Evolutionary conservation across 2,329 filamentous ascomycete genomes (phyloP), one percentile per base, ranked within the genome.

Genomic region (Colletotrichum aenigma): DNA sequence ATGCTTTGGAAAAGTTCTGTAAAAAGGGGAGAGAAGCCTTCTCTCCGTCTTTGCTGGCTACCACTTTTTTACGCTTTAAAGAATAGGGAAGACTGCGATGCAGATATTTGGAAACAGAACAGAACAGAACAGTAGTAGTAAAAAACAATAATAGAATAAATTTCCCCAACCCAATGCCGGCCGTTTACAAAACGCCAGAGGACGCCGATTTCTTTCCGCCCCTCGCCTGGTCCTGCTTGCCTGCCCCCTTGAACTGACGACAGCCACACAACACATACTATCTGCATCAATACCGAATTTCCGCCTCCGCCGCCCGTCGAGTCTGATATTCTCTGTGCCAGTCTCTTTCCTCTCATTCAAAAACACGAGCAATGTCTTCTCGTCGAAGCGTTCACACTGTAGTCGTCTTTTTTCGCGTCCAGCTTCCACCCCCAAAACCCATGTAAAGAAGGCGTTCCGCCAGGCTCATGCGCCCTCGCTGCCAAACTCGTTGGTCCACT

Each of bases 401-500:
- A 21, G 43, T 52, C 34, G 61, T 65, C 61, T 34, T 65, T 43
- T 52, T 52, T 52, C n/a, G 43, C n/a, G 12, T 13, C 36, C 64
- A 52, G n/a, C 64, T 66, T 21, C 64, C 30, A 16, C 2, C 26
- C 26, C 21, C 7, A 1, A 1, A 21, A 21, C 10, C 43, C n/a
- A n/a, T 3, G 9, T 52, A 10, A 13, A 21, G 7, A 0, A 52
- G 43, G 43, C 10, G n/a, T 21, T 52, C 3, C 18, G 10, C 62
- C 26, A 58, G 64, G 64, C 70, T 83, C 79, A 91, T 79, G 89
- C 88, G 21, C 96, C 96, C 84, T 98, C 96, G 83, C 95, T 98
- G 72, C 96, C 96, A 86, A 98, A 98, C 86, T 98, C 96, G 81
- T 94, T 91, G 12, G 97, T 99, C 97, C 97, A 99, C 60, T 98